Evolutionary conservation across 768 basidiomycete species (phyloP).

Genomic region (Lentinus tigrinus): DNA sequence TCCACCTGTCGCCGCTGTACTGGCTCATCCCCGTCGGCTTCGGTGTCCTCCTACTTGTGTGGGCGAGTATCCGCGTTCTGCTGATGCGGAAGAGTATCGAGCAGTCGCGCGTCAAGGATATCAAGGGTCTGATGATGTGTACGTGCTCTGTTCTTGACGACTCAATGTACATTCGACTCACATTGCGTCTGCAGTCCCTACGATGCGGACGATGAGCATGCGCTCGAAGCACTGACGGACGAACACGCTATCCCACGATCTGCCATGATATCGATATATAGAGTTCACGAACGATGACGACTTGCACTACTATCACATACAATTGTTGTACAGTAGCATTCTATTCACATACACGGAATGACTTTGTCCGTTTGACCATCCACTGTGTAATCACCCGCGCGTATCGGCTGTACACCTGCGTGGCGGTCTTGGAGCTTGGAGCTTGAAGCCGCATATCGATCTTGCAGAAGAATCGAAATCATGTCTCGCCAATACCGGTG

Average conservation of each 20-base stretch:
- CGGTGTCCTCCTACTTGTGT: constrained; percentile 52
- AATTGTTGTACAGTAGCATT: not conserved
- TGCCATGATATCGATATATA: not conserved
- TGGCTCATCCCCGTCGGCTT: constrained; percentile 68
- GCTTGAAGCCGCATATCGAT: too few species aligned
- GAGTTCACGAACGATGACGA: not conserved
- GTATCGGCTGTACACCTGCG: too few species aligned
- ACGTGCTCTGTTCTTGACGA: constrained; percentile 30
- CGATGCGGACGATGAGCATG: constrained; percentile 65
- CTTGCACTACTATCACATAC: not conserved
- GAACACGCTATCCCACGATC: not conserved
- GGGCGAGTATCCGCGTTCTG: constrained; percentile 60
- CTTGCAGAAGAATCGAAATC: too few species aligned
- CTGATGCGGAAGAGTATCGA: constrained; percentile 55
- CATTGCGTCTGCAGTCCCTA: constrained; percentile 30
- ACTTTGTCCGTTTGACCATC: too few species aligned
- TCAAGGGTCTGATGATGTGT: constrained; percentile 73
- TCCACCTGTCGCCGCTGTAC: constrained; percentile 58
- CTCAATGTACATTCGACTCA: not conserved
- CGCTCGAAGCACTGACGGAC: constrained; percentile 36
- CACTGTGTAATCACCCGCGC: too few species aligned
- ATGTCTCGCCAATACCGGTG: too few species aligned
- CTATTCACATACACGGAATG: not conserved
- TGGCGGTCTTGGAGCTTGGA: too few species aligned
- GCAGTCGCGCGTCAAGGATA: constrained; percentile 57